Base-by-base conservation (phyloP, 1,284 basidiomycete species). In the Phylloporus gajari region DNA sequence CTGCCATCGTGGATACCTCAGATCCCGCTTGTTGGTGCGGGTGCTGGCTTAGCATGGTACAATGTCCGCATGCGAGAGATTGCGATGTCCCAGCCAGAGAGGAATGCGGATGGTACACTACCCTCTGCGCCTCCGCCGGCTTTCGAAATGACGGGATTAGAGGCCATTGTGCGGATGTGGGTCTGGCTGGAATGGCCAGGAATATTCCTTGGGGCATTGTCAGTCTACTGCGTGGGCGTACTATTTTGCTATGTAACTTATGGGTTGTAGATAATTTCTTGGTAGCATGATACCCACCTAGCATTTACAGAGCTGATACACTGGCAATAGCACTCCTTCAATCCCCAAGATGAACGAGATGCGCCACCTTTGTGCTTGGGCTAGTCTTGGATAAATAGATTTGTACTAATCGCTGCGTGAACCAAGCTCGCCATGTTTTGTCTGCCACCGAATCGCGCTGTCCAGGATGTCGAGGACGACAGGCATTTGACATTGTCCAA, bases 41-140 rank as follows among this genome's bases (percentile, higher is more conserved):
- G 91, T 3, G 79, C 86, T 17, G 81, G 80, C 25, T 81, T 88
- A 79, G 88, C 91, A 5, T 93, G 91, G 91, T 91, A 93, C 79
- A 77, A 79, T n/a, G 82, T 90, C 25, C 81, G 80, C 70, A 88
- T 93, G 75, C 84, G 88, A 69, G 76, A 77, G n/a, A 77, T 90
- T 51, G 88, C 90, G 8, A 84, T 77, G 30, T 79, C 78, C 25
- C 72, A 73, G 51, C 65, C 75, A 30, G 53, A 42, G 15, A 44
- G 59, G 25, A 44, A 19, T 21, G 51, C 12, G 13, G 46, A 72
- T 65, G 64, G 67, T 6, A 60, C 38, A 48, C 23, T 42, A 25
- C 40, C 25, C 13, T 53, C 59, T n/a, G 67, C 61, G 4, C 72
- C 77, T n/a, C 60, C 62, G 13, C 76, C 83, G 13, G 75, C 84